phyloP scores from a whole-genome alignment of 148 eudicot species.

The Drosera capensis region DNA sequence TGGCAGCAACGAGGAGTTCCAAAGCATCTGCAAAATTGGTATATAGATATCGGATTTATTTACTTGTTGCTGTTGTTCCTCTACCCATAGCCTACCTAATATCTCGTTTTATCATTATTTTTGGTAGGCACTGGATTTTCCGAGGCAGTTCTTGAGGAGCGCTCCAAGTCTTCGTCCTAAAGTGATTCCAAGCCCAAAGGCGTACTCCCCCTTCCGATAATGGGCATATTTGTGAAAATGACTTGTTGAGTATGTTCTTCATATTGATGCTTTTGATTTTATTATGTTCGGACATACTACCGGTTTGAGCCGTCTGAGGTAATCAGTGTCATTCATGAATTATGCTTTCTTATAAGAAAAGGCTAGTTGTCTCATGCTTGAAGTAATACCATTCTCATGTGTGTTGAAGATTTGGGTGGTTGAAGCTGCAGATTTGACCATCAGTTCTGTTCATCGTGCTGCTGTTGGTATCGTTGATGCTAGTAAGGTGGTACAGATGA shows the following conservation, averaged over 20 bases:
- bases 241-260: not conserved
- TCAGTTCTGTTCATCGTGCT: constrained; percentile 87
- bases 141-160: constrained; percentile 65
- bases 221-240: not conserved
- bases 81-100: not conserved
- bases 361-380: no score
- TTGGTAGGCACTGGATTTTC: constrained; percentile 81
- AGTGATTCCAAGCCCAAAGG: constrained; percentile 83
- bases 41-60: constrained; percentile 2
- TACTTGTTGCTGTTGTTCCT: not conserved
- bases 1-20: constrained; percentile 65
- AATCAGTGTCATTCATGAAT: constrained; percentile 9
- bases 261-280: not conserved
- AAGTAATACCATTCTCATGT: no score
- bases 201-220: constrained; percentile 5
- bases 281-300: constrained; percentile 68
- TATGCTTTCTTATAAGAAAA: no score
- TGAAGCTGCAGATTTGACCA: constrained; percentile 94
- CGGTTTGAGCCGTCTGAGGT: constrained; percentile 97
- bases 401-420: constrained; percentile 85
- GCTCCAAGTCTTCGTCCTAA: constrained; percentile 79
- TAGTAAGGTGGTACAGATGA: constrained; percentile 38
- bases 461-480: constrained; percentile 72
- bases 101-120: constrained; percentile 3
- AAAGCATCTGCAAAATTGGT: constrained; percentile 98